Conservation (phyloP, 1,284 basidiomycete genomes). For the Puccinia brachypodii region DNA sequence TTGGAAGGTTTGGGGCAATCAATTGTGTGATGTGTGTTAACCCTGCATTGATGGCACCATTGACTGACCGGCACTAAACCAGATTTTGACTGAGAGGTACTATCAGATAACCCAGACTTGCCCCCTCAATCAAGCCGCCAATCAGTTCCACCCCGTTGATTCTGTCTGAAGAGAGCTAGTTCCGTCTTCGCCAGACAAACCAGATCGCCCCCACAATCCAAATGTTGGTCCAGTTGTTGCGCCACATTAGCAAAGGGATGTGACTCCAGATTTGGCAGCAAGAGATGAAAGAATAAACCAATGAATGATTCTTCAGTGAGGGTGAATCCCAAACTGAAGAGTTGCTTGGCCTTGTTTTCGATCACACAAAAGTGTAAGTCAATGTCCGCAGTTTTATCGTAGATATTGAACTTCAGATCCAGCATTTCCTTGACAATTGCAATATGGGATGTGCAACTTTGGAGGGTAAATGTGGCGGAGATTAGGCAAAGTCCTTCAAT, state of each 20-base stretch:
- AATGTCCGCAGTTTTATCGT: not conserved
- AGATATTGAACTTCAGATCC: not conserved
- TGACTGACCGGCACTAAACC: not conserved
- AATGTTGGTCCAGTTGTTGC: not conserved
- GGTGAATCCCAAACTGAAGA: not conserved
- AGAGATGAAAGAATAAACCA: not conserved
- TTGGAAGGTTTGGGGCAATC: not conserved
- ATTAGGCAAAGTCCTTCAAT: not conserved
- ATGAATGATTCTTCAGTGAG: constrained; percentile 2
- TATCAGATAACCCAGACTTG: not conserved
- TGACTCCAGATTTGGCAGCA: not conserved
- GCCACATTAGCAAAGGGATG: not conserved
- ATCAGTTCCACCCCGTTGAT: not conserved
- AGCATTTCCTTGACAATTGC: not conserved
- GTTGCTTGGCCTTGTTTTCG: not conserved
- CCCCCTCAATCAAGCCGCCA: not conserved
- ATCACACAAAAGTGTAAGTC: not conserved
- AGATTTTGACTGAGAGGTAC: not conserved
- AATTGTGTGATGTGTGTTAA: not conserved
- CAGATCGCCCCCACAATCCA: not conserved
- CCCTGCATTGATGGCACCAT: not conserved
- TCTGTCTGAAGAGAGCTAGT: not conserved
- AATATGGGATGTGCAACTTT: not conserved
- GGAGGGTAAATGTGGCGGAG: not conserved
- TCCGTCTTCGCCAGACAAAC: not conserved